These are phyloP conservation scores for Candida sp. DNA, from an alignment of 1,139 yeast genomes.

Conservation along the genomic window DNA sequence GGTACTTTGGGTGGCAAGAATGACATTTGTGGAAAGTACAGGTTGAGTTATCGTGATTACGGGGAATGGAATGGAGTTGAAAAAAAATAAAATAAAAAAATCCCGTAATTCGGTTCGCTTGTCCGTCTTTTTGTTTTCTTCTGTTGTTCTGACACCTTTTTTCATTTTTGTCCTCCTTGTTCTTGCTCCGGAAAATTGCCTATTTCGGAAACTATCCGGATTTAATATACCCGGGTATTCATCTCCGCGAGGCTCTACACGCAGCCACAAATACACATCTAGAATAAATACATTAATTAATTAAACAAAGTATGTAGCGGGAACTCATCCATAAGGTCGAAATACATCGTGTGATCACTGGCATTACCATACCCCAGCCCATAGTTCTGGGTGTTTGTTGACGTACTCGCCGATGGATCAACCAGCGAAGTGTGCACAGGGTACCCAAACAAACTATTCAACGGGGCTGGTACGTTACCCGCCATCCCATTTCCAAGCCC, in stretches of 20 bases:
- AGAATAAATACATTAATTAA: background rate
- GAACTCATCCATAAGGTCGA: slow-evolving; percentile 29
- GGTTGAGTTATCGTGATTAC: background rate
- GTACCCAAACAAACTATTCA: slow-evolving; percentile 6
- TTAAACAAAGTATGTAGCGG: slow-evolving; percentile 22
- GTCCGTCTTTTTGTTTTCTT: too few relatives aligned
- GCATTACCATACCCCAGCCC: background rate
- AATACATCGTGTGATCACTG: slow-evolving; percentile 8
- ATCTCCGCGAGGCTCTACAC: background rate
- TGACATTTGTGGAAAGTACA: background rate
- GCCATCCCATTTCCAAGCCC: background rate
- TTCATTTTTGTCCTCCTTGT: background rate
- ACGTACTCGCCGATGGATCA: background rate
- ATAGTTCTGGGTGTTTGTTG: background rate
- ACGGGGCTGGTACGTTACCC: background rate
- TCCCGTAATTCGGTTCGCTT: background rate
- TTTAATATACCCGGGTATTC: too few relatives aligned
- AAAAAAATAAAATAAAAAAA: background rate
- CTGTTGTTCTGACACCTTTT: background rate
- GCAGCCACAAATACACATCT: background rate
- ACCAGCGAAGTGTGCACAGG: background rate
- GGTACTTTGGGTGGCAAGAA: background rate
- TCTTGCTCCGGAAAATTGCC: background rate
- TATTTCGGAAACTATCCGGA: background rate
- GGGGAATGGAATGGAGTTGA: background rate